Base-by-base conservation (phyloP, 129 eudicot genomes). In the Logfia minima region DNA sequence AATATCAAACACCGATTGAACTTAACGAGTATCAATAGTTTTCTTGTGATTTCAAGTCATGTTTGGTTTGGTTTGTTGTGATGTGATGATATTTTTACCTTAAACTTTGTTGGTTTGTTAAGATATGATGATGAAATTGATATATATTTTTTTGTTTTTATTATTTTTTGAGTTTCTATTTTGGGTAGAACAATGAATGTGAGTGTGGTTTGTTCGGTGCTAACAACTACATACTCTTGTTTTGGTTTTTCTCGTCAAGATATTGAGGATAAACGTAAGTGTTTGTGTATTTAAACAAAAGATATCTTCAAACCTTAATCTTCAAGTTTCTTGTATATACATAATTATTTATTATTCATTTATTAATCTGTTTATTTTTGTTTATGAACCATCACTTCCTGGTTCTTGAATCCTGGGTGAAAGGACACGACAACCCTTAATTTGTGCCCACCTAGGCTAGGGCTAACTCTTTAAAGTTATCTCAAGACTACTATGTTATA, bases 51-150 rank as follows among this genome's bases (percentile, higher is more conserved):
- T 9, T 6, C 28, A 58, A 21, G 63, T 22, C 28, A 58, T 48
- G 18, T 48, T 39, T 39, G 22, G 22, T 56, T 21, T 58, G 63
- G 28, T 58, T 58, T 8, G 28, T 58, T 58, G 26, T 58, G 63
- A 58, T 21, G 63, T 58, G 63, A 58, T 58, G 63, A 58, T 58
- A 58, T 58, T 19, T 58, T 58, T 58, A 58, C 63, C 63, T 58
- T 28, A 7, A 19, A 58, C 63, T 2, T 58, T 58, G 61, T 58
- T 58, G 11, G 63, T 58, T 58, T 19, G 26, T 58, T 58, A n/a
- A 58, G 63, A 58, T 58, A 58, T 58, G 63, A 21, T 58, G 63
- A 58, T 58, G 63, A 7, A 58, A 58, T 58, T 58, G 63, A 58
- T 21, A 58, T 58, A 22, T 48, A 14, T 11, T 0, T 58, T 1